phyloP scores from a whole-genome alignment of 768 basidiomycete species.

The Naematelia aurantialba region DNA sequence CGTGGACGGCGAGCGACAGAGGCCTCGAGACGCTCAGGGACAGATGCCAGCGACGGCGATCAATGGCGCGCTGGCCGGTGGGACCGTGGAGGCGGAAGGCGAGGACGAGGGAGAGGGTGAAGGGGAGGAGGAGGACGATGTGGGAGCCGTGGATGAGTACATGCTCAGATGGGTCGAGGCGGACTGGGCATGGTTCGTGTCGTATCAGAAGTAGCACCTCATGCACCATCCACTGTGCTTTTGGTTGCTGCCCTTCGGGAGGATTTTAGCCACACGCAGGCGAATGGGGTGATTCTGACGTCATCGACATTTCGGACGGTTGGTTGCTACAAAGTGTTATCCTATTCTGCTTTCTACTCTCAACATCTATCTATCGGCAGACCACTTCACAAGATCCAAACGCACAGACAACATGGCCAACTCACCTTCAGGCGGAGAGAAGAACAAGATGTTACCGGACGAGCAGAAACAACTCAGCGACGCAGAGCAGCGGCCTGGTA shows the following conservation, averaged over 20 bases:
- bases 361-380: not conserved
- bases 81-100: conserved; percentile 13
- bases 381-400: conserved; percentile 4
- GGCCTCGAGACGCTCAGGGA: not conserved
- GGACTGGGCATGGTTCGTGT: conserved; percentile 47
- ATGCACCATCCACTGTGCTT: too few species aligned
- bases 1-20: conserved; percentile 1
- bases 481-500: conserved; percentile 27
- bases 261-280: not conserved
- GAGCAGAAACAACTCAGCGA: conserved; percentile 20
- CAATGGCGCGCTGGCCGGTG: too few species aligned
- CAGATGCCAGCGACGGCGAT: conserved; percentile 9
- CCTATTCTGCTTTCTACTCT: too few species aligned
- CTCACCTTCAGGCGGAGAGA: conserved; percentile 18
- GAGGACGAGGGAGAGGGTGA: conserved; percentile 48
- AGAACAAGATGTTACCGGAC: conserved; percentile 9
- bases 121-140: conserved; percentile 52
- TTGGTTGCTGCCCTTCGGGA: too few species aligned
- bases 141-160: conserved; percentile 75
- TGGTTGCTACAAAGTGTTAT: too few species aligned
- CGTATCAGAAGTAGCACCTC: not conserved
- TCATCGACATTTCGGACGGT: not conserved
- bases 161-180: conserved; percentile 61
- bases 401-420: conserved; percentile 17
- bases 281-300: not conserved